Evolutionary conservation across 495 filamentous ascomycete species (phyloP).

Genomic region (Neurospora sp.): DNA sequence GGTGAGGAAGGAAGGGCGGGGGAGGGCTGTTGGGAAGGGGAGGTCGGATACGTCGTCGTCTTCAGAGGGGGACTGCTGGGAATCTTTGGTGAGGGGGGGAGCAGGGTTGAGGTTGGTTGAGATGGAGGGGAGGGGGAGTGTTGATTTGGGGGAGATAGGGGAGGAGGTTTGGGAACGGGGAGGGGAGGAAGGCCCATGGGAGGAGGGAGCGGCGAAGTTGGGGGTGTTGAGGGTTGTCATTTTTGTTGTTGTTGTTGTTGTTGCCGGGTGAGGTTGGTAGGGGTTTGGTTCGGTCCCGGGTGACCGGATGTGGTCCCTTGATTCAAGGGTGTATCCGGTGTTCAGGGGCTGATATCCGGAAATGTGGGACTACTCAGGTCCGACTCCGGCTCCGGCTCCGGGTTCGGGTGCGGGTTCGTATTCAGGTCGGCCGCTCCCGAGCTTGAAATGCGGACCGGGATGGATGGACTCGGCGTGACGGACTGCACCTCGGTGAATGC

Average conservation of each 20-base stretch:
- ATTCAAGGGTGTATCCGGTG: too few relatives aligned
- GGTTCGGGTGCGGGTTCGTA: not conserved
- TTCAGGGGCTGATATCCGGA: not conserved
- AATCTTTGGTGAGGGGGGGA: conserved; percentile 26
- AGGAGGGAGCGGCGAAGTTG: conserved; percentile 10
- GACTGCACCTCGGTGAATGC: not conserved
- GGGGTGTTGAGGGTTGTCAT: not conserved
- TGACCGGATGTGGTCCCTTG: not conserved
- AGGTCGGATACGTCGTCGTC: conserved; percentile 54
- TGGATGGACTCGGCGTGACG: not conserved
- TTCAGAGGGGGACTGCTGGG: not conserved
- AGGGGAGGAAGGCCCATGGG: conserved; percentile 22
- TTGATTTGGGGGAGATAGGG: conserved; percentile 18
- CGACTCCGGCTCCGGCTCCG: not conserved
- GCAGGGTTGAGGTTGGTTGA: conserved; percentile 34
- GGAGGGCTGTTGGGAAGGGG: conserved; percentile 74
- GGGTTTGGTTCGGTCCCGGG: too few relatives aligned
- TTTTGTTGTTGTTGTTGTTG: too few relatives aligned
- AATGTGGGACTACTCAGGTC: not conserved
- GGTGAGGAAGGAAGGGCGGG: conserved; percentile 62
- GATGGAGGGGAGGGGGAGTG: not conserved
- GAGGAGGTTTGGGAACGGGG: conserved; percentile 24
- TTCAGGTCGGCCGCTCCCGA: not conserved
- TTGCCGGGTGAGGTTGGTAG: too few relatives aligned
- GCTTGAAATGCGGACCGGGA: not conserved